Base-by-base conservation (phyloP, 495 filamentous ascomycete genomes). In the Geopyxis carbonaria region DNA sequence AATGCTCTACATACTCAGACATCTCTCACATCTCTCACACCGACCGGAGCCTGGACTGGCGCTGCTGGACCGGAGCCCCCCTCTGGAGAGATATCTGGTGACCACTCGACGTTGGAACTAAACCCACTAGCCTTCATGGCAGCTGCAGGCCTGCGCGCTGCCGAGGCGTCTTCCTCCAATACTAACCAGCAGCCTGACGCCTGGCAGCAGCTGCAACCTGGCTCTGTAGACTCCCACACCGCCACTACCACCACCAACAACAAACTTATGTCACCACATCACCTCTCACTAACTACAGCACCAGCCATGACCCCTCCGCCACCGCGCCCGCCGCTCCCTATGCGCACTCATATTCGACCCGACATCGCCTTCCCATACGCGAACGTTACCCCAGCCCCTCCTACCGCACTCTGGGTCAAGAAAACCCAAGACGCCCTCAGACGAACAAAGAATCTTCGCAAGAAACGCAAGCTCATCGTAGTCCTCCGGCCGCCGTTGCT, bases 91-190 rank as follows among this genome's bases (percentile, higher is more conserved):
- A n/a, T n/a, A n/a, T n/a, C n/a, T n/a, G n/a, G 7, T 28, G 25
- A 28, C 25, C 25, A 7, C 25, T 7, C 13, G 7, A 15, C 27
- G 3, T 13, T 32, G 16, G 38, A 41, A 32, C 9, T n/a, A 23
- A 32, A 32, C 20, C 27, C 38, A 21, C 18, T 41, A 5, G 5
- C 27, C 18, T 32, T 32, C 29, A 32, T 41, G 10, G 36, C 36
- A 4, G 36, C 36, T 10, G 24, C 36, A 7, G 36, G 36, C 23
- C 36, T 39, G 5, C 24, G 22, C 4, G 36, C 6, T 14, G 21
- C 15, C 36, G 24, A 21, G 11, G 22, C 8, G 6, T 29, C 22
- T 27, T 13, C 36, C 24, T 28, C 25, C 25, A 7, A 28, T 28
- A 28, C 25, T 13, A 25, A 4, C 4, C 5, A 25, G 5, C 14